Evolutionary conservation across 345 rosid species (phyloP).

Genomic region (Angophora floribunda): DNA sequence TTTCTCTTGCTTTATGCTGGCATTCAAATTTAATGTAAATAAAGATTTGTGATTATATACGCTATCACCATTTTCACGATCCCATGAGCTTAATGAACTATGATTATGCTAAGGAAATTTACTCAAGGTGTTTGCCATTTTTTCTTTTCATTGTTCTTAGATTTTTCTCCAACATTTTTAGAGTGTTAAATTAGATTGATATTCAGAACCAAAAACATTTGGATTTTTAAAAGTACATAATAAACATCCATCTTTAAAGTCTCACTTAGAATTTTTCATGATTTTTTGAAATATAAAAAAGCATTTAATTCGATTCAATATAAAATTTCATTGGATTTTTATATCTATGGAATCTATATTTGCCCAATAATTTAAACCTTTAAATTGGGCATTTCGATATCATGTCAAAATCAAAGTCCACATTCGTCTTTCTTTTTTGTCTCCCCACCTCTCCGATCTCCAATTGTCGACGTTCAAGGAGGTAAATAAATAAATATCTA

Average conservation of each 20-base stretch:
- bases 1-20: no score
- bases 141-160: background rate
- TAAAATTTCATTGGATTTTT: background rate
- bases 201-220: background rate
- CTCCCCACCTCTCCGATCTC: background rate
- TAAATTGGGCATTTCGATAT: background rate
- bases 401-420: background rate
- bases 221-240: background rate
- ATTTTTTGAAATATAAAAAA: background rate
- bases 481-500: background rate
- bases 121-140: background rate
- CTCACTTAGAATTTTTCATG: background rate
- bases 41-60: background rate
- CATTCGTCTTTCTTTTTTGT: background rate
- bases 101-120: background rate
- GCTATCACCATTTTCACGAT: background rate
- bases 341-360: background rate
- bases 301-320: background rate
- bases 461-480: background rate
- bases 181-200: background rate
- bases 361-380: background rate
- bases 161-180: background rate
- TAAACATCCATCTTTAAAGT: background rate
- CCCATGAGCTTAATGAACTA: background rate
- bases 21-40: background rate